Conservation (phyloP, 2,329 filamentous ascomycete genomes). For the Stachybotrys echinatus region DNA sequence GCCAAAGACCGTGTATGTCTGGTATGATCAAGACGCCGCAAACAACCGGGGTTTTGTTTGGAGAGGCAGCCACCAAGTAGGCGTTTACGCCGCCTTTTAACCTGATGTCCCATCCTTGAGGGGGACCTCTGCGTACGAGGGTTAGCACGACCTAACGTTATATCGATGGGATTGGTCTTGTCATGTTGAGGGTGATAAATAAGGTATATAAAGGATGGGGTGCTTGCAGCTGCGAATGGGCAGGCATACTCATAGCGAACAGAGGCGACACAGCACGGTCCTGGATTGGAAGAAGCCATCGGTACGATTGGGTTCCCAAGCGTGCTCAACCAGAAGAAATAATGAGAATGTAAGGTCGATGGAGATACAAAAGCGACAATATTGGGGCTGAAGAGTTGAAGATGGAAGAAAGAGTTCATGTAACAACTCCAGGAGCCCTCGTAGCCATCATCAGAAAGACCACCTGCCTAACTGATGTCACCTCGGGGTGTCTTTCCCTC, state of each 20-base stretch:
- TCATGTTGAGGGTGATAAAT: too few relatives aligned
- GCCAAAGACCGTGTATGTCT: conserved; percentile 32
- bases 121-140: conserved; percentile 33
- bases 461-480: too few relatives aligned
- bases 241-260: conserved; percentile 49
- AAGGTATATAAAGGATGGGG: too few relatives aligned
- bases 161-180: neutral
- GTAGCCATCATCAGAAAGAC: too few relatives aligned
- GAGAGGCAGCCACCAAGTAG: conserved; percentile 44
- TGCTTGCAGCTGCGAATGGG: too few relatives aligned
- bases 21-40: conserved; percentile 29
- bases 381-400: too few relatives aligned
- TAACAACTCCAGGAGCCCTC: too few relatives aligned
- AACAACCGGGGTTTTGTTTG: conserved; percentile 16
- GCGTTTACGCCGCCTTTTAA: conserved; percentile 39
- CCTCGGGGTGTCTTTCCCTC: too few relatives aligned
- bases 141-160: neutral
- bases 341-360: too few relatives aligned
- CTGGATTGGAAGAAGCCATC: conserved; percentile 53
- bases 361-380: too few relatives aligned
- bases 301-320: conserved; percentile 4
- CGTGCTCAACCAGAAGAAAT: too few relatives aligned
- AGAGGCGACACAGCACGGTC: conserved; percentile 46
- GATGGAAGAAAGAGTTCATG: too few relatives aligned
- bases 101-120: conserved; percentile 40